phyloP scores from a whole-genome alignment of 2,329 filamentous ascomycete genomes.

The Parastagonospora avenae region DNA sequence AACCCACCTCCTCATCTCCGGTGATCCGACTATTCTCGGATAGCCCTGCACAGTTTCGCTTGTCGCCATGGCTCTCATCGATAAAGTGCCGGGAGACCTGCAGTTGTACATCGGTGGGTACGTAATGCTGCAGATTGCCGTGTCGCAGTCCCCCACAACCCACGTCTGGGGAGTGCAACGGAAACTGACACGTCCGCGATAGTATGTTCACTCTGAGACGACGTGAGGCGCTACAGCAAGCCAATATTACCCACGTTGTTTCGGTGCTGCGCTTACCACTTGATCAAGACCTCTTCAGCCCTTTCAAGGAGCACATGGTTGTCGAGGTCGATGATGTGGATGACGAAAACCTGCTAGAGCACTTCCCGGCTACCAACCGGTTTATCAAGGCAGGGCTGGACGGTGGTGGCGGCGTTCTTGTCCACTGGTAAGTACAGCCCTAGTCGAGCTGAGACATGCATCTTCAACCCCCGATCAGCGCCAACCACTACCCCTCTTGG shows the following conservation, averaged over 20 bases:
- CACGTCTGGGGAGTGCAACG: conserved; percentile 11
- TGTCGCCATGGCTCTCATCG: conserved; percentile 62
- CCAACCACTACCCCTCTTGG: conserved; percentile 34
- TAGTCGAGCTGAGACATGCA: conserved; percentile 42
- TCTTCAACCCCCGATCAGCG: conserved; percentile 37
- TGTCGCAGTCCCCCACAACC: conserved; percentile 21
- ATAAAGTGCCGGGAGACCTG: conserved; percentile 70
- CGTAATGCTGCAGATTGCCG: conserved; percentile 37
- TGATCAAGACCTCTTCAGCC: conserved; percentile 61
- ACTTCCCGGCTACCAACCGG: conserved; percentile 76
- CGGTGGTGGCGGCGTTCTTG: conserved; percentile 64
- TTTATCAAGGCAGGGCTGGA: conserved; percentile 83
- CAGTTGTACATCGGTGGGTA: conserved; percentile 83
- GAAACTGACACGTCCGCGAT: conserved; percentile 34
- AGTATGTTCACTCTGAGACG: conserved; percentile 82
- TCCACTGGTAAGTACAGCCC: conserved; percentile 68
- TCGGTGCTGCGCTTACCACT: conserved; percentile 73
- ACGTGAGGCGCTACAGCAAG: conserved; percentile 69
- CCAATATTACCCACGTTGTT: conserved; percentile 87
- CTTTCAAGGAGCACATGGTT: conserved; percentile 69
- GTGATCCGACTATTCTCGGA: conserved; percentile 19
- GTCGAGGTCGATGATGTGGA: conserved; percentile 91
- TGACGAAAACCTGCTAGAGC: conserved; percentile 82
- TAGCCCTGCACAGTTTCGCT: conserved; percentile 2
- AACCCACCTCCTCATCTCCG: conserved; percentile 26